These are phyloP conservation scores for Chlamydomonas eustigma DNA, from an alignment of 139 green algal species.

Conservation along the genomic window DNA sequence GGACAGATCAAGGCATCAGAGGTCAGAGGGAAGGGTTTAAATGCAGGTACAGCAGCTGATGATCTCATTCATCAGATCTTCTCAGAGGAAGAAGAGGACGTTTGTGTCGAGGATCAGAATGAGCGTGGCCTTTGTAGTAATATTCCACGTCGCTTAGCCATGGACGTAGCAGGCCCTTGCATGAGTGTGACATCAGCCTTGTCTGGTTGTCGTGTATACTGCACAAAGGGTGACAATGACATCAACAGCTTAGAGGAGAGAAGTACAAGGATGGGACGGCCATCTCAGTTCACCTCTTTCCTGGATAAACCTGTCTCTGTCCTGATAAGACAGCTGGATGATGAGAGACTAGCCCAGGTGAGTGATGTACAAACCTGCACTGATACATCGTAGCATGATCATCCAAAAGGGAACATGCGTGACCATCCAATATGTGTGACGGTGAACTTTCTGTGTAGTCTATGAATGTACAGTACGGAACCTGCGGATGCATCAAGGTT, in stretches of 20 bases:
- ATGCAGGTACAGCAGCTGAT: not conserved
- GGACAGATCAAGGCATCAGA: not conserved
- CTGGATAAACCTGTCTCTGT: not conserved
- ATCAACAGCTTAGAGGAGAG: not conserved
- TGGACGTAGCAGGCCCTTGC: conserved; percentile 6
- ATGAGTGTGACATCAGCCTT: not conserved
- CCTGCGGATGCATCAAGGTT: not conserved
- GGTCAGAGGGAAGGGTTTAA: not conserved
- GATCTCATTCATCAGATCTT: not conserved
- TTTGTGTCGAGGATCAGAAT: not conserved
- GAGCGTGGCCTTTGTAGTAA: not conserved
- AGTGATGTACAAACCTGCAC: too few relatives aligned
- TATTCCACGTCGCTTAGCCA: not conserved
- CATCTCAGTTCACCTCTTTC: not conserved
- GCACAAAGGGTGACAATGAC: not conserved
- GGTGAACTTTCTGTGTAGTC: too few relatives aligned
- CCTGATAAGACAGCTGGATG: not conserved
- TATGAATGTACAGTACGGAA: not conserved
- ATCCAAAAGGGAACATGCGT: too few relatives aligned
- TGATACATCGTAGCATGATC: too few relatives aligned
- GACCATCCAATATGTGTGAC: too few relatives aligned
- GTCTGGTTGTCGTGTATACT: conserved; percentile 15
- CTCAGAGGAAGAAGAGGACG: not conserved
- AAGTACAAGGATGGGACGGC: not conserved
- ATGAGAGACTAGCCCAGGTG: not conserved